Evolutionary conservation across 2,329 filamentous ascomycete species (phyloP).

Genomic region (Berkeleyomyces rouxiae): DNA sequence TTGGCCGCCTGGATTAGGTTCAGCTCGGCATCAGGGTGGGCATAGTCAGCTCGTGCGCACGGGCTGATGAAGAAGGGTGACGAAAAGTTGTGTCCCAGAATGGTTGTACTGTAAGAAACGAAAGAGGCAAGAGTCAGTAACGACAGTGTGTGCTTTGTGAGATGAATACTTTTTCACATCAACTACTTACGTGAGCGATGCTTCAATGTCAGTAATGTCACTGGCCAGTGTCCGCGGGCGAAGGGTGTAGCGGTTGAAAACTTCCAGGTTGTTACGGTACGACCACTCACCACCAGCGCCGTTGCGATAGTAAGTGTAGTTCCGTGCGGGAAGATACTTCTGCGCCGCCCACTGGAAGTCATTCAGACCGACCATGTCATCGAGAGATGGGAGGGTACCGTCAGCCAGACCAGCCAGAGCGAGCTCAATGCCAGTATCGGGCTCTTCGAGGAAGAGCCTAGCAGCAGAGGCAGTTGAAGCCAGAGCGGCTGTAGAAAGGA

Average conservation of each 20-base stretch:
- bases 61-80: conserved; percentile 34
- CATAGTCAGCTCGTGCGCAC: conserved; percentile 28
- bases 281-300: conserved; percentile 33
- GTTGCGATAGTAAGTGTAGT: conserved; percentile 33
- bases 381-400: conserved; percentile 5
- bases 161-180: conserved; percentile 9
- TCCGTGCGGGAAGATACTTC: conserved; percentile 24
- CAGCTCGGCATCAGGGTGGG: conserved; percentile 28
- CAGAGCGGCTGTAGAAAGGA: conserved; percentile 18
- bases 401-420: conserved; percentile 21
- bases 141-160: conserved; percentile 14
- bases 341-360: conserved; percentile 35
- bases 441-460: conserved; percentile 28
- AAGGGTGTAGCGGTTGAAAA: conserved; percentile 29
- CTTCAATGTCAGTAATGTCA: conserved; percentile 23
- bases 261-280: conserved; percentile 35
- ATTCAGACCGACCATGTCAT: conserved; percentile 27
- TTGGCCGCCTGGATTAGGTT: conserved; percentile 31
- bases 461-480: conserved; percentile 25
- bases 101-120: conserved; percentile 20
- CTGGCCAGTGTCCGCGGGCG: conserved; percentile 24
- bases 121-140: conserved; percentile 13
- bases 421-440: conserved; percentile 29
- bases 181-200: conserved; percentile 19
- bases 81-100: conserved; percentile 30